phyloP scores from a whole-genome alignment of 2,329 filamentous ascomycete species.

The Erysiphe pulchra region DNA sequence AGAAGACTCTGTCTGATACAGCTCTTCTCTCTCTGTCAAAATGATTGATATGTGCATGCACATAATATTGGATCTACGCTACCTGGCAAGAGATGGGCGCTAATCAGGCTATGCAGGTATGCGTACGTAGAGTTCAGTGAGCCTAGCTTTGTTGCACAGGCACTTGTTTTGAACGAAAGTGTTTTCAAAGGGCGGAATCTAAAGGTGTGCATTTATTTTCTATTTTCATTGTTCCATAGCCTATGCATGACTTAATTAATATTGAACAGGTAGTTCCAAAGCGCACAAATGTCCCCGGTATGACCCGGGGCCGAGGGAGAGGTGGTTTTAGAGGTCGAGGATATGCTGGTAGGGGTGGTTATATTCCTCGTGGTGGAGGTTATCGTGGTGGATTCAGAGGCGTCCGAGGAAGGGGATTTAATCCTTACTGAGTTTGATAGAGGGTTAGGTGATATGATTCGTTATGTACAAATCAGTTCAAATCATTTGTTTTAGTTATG shows the following conservation, averaged over 20 bases:
- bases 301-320: conserved; percentile 51
- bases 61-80: conserved; percentile 15
- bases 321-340: conserved; percentile 23
- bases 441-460: background rate
- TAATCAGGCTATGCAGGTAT: conserved; percentile 35
- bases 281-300: conserved; percentile 85
- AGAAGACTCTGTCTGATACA: background rate
- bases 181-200: conserved; percentile 84
- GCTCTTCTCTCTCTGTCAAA: background rate
- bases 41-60: conserved; percentile 4
- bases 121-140: conserved; percentile 97
- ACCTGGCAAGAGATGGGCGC: conserved; percentile 32
- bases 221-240: background rate
- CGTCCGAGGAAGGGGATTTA: conserved; percentile 32
- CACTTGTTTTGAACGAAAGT: conserved; percentile 87
- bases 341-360: conserved; percentile 26
- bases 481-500: too few species aligned
- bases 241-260: too few species aligned
- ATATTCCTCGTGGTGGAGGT: conserved; percentile 17
- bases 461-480: too few species aligned
- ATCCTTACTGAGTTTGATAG: conserved; percentile 28
- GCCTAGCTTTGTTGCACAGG: conserved; percentile 74
- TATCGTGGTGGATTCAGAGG: conserved; percentile 15
- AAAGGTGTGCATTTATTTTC: conserved; percentile 35
- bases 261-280: conserved; percentile 49